phyloP scores from a whole-genome alignment of 768 basidiomycete species.

The Dentipellis fragilis region DNA sequence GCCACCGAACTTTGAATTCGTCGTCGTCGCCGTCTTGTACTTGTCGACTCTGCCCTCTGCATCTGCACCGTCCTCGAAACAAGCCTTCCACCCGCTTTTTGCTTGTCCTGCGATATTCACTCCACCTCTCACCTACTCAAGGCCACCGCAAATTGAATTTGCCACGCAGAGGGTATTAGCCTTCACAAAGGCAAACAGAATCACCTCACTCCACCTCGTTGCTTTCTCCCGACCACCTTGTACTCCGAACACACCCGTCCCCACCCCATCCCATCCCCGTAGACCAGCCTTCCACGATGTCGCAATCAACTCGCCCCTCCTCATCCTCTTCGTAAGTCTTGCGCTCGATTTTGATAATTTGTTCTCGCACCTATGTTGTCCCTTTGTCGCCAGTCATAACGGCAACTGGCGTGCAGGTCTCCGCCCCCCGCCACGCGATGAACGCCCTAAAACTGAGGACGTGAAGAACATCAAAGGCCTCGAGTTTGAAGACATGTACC shows the following conservation, averaged over 20 bases:
- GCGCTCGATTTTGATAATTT: not conserved
- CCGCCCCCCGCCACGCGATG: slow-evolving; percentile 81
- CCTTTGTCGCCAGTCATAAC: slow-evolving; percentile 4
- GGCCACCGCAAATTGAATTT: not conserved
- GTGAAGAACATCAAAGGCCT: slow-evolving; percentile 88
- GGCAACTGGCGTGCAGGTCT: slow-evolving; percentile 67
- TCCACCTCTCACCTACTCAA: not conserved
- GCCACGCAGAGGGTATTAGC: no score
- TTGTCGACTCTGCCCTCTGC: not conserved
- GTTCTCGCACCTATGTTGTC: not conserved
- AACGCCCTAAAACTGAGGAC: slow-evolving; percentile 94
- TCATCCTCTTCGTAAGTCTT: slow-evolving; percentile 13
- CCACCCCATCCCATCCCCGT: not conserved
- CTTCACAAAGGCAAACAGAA: not conserved
- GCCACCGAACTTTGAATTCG: not conserved
- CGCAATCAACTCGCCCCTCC: slow-evolving; percentile 13
- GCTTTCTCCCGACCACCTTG: not conserved
- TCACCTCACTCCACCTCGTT: not conserved
- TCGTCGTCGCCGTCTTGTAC: not conserved
- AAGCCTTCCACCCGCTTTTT: not conserved
- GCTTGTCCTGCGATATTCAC: not conserved
- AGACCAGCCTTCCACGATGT: slow-evolving; percentile 2
- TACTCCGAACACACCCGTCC: not conserved
- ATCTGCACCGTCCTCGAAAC: not conserved
- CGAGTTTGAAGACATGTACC: slow-evolving; percentile 92